These are phyloP conservation scores for Debaryomyces coudertii DNA, from an alignment of 1,139 yeast species.

Conservation along the genomic window DNA sequence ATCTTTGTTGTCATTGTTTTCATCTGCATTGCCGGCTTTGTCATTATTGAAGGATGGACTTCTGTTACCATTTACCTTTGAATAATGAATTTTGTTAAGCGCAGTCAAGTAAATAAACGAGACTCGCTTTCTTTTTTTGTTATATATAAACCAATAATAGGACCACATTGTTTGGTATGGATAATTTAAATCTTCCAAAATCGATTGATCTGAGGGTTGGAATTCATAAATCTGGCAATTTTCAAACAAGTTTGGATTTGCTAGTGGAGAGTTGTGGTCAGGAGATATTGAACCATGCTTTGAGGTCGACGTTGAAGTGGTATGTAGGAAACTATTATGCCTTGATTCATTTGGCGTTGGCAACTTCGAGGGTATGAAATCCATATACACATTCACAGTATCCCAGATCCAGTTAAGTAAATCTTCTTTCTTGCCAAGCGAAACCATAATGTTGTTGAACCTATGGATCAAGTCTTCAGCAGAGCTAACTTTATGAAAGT, in stretches of 20 bases:
- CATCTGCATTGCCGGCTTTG: conserved; percentile 22
- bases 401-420: conserved; percentile 81
- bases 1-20: conserved; percentile 26
- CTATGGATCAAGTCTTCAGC: conserved; percentile 65
- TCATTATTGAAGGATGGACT: conserved; percentile 21
- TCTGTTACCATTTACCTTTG: conserved; percentile 33
- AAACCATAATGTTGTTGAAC: conserved; percentile 77
- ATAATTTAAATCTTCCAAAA: conserved; percentile 65
- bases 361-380: conserved; percentile 48
- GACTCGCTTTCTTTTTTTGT: conserved; percentile 87
- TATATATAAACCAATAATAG: conserved; percentile 88
- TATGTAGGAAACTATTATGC: conserved; percentile 27
- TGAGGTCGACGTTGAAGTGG: conserved; percentile 11
- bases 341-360: conserved; percentile 26
- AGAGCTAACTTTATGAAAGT: conserved; percentile 44
- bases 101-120: conserved; percentile 71
- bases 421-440: conserved; percentile 68
- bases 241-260: conserved; percentile 24
- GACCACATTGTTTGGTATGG: conserved; percentile 88
- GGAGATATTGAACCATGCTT: conserved; percentile 14
- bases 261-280: conserved; percentile 19
- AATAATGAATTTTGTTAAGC: conserved; percentile 45
- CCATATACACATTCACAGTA: conserved; percentile 81
- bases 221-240: conserved; percentile 79
- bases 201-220: conserved; percentile 77